phyloP scores from a whole-genome alignment of 177 flowering plant species.

The Tripterygium wilfordii region DNA sequence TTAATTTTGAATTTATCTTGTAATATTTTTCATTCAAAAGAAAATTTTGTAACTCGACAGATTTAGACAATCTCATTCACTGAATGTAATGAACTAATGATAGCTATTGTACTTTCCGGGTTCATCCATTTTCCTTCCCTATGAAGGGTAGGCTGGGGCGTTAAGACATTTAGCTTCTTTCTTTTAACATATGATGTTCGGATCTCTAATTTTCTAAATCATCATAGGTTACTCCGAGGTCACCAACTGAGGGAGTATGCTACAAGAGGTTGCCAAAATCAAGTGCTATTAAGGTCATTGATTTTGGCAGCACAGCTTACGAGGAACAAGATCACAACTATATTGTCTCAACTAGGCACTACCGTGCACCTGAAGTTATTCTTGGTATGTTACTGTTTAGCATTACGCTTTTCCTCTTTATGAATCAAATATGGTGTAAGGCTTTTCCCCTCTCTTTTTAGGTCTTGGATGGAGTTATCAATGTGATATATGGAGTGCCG shows the following conservation, averaged over 20 bases:
- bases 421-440: no score
- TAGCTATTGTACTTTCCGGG: no score
- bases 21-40: not conserved
- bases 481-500: slow-evolving; percentile 86
- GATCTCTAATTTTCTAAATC: not conserved
- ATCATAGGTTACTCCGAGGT: slow-evolving; percentile 38
- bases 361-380: slow-evolving; percentile 89
- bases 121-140: not conserved
- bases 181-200: no score
- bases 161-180: not conserved
- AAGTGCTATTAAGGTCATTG: slow-evolving; percentile 77
- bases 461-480: slow-evolving; percentile 84
- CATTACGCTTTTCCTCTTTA: no score
- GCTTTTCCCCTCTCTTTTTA: slow-evolving; percentile 8
- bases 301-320: slow-evolving; percentile 80
- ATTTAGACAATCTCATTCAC: no score
- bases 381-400: slow-evolving; percentile 38
- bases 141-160: not conserved
- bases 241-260: slow-evolving; percentile 41
- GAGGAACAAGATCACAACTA: slow-evolving; percentile 56
- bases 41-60: not conserved
- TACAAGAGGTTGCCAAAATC: slow-evolving; percentile 68
- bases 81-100: no score
- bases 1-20: not conserved
- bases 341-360: slow-evolving; percentile 80